Evolutionary conservation across 192 early-diverging fungal species (phyloP), one percentile per base, ranked within the genome.

Genomic region (Dispira simplex): DNA sequence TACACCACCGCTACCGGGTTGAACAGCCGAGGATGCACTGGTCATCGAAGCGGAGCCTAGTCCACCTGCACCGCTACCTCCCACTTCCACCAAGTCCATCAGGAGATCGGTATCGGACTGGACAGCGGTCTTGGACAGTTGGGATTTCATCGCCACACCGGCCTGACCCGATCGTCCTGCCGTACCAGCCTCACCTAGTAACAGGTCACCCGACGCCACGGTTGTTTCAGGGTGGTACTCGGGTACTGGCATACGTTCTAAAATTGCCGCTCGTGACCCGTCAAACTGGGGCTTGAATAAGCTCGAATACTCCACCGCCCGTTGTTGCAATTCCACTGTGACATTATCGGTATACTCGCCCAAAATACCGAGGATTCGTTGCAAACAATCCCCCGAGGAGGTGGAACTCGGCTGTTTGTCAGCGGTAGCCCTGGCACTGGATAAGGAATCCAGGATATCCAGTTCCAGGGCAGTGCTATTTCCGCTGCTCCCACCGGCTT

Each of bases 171-270:
- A 20, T 11, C 51, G 44, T 11, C 46, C 63, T 32, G 27, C 66
- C 1, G 20, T 39, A 21, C 27, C 63, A 66, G 46, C 54, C 18
- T 46, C 62, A 67, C 53, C 67, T 13, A 64, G 43, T 20, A 68
- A 26, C 46, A 69, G 60, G 0, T 55, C 62, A 60, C 82, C 82
- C 49, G 83, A 82, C 16, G 67, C 72, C 11, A 74, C 57, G 0
- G 82, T 80, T 47, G 64, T 71, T 60, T 84, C 83, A 44, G 83
- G 55, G 55, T 55, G 46, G 66, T 75, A 75, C 70, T 91, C 85
- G 44, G 86, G 85, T 18, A 90, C 83, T 1, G 97, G 95, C 87
- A 99, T 94, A 48, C 90, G 80, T 64, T 99, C 97, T 44, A 98
- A 68, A n/a, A 92, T 80, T 39, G 84, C 87, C 9, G 82, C 78